Base-by-base conservation (phyloP, 2,329 filamentous ascomycete genomes). In the Didymella arachidicola region DNA sequence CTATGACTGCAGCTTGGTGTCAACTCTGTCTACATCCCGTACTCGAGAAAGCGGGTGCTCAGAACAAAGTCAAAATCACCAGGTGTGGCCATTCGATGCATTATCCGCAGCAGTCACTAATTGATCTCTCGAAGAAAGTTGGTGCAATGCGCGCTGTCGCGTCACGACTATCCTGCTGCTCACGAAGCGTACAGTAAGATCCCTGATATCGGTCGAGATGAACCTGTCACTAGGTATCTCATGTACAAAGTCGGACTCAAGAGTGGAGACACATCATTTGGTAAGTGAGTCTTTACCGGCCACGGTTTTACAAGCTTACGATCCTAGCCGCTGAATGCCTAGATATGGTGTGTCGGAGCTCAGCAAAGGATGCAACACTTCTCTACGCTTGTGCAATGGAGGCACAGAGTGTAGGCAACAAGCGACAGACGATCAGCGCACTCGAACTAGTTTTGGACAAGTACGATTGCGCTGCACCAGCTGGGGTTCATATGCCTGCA, bases 341-440 rank as follows among this genome's bases (percentile, higher is more conserved):
- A 2, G 79, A 86, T 26, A 73, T 78, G 2, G 78, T 97, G 26
- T 83, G 82, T 54, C 80, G 80, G n/a, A 72, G 79, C 7, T 80
- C 82, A 0, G 72, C 79, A 0, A 81, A 83, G 22, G 84, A 88
- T 32, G 79, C 81, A 19, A 86, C 87, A 14, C 85, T 92, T 42
- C 80, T 97, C 0, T 92, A 93, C 63, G 90, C 92, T 1, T 97
- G 93, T 67, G 86, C 92, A 22, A 79, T 92, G 27, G 92, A 96
- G 73, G 89, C 92, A 2, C 87, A 93, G 48, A 81, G 86, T 61
- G 79, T 80, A 0, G 86, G 87, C 0, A 85, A 92, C 60, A 87
- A 84, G 49, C 62, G 79, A 0, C 86, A 89, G 62, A 85, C 88
- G 2, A 78, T 88, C 12, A 73, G 80, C 29, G 84, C 85, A 11